Evolutionary conservation across 306 rosid species (phyloP), one percentile per base, ranked within the genome.

Genomic region (Glycine latifolia): DNA sequence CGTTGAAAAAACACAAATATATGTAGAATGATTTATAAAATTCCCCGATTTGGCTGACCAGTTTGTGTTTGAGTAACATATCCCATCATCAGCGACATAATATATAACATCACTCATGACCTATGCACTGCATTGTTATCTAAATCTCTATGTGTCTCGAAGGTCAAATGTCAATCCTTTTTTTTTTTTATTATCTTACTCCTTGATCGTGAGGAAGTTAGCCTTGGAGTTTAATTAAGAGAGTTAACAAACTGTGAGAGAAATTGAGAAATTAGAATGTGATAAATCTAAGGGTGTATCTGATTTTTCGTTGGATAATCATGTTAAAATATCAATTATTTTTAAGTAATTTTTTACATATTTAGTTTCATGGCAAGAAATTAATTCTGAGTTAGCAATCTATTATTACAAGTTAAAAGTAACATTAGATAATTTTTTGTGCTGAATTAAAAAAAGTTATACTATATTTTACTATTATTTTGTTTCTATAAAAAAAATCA

Each of bases 31-130:
- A 31, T 14, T 3, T 12, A 20, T 48, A 12, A 20, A 71, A 72
- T 31, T 16, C 41, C 53, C 16, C 2, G 10, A 46, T 13, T 60
- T 46, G 3, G 35, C 6, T 78, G 67, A 41, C 16, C 75, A 67
- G 7, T 7, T 67, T 43, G 4, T n/a, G 50, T 39, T 46, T 37
- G 16, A n/a, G 39, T 1, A 50, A 12, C 48, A 7, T 65, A 37
- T 13, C 37, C 37, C 11, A 71, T 73, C 78, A n/a, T 54, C 39
- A 6, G 16, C 39, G 10, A 73, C 78, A 52, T 15, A 54, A 73
- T 50, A 71, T 33, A 8, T 33, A 53, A 31, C 48, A 35, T 52
- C 49, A 26, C 31, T 2, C 31, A 33, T 37, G 41, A 26, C 13
- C 2, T 50, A 35, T 49, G 26, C 49, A 10, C 26, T 12, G 39